A percentile compares a stretch with the other conserved stretches of the same genome.
These are phyloP conservation scores for Bretschneidera sinensis DNA, from an alignment of 345 rosid species.

Conservation along the genomic window DNA sequence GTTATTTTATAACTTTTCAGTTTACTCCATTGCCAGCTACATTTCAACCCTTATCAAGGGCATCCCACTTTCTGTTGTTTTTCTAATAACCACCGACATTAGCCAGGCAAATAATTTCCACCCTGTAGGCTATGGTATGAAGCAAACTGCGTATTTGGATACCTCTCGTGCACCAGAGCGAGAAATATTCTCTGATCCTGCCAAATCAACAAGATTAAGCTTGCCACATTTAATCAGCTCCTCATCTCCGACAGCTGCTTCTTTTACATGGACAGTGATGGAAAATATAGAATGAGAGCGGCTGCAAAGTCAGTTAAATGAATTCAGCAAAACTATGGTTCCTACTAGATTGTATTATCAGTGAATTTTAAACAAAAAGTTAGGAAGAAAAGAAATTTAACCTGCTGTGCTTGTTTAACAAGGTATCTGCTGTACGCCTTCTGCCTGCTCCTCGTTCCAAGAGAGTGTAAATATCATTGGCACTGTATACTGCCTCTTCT, in stretches of 20 bases:
- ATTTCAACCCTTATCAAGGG: no score
- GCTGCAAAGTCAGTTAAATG: constrained; percentile 29
- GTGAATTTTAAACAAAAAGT: background rate
- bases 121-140: background rate
- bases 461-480: constrained; percentile 79
- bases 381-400: constrained; percentile 8
- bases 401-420: constrained; percentile 91
- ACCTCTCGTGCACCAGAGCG: constrained; percentile 90
- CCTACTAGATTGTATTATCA: constrained; percentile 2
- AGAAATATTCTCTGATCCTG: constrained; percentile 92
- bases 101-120: background rate
- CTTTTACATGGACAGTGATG: constrained; percentile 72
- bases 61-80: no score
- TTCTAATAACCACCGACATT: no score
- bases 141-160: constrained; percentile 1
- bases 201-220: constrained; percentile 97
- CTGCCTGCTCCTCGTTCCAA: constrained; percentile 78
- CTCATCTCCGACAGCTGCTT: constrained; percentile 77
- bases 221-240: constrained; percentile 93
- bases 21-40: no score
- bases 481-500: constrained; percentile 89
- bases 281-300: constrained; percentile 95
- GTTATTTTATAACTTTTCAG: no score
- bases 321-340: constrained; percentile 13
- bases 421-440: constrained; percentile 85